Evolutionary conservation across 2,329 filamentous ascomycete species (phyloP).

Genomic region (Alternaria incomplexa): DNA sequence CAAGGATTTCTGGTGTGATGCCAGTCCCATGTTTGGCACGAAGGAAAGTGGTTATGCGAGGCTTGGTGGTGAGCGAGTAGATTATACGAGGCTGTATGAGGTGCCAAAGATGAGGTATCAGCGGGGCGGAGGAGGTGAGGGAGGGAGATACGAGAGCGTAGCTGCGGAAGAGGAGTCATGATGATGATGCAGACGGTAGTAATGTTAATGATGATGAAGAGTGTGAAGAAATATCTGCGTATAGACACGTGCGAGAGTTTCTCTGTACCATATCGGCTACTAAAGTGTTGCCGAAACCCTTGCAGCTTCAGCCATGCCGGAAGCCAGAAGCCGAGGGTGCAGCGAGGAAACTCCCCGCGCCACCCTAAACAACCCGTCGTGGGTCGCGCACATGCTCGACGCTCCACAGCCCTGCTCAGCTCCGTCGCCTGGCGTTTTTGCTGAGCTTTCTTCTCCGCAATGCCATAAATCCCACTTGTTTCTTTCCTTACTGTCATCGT

Average conservation of each 20-base stretch:
- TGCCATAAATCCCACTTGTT: conserved; percentile 11
- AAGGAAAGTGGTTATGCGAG: conserved; percentile 76
- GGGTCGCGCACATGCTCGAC: conserved; percentile 20
- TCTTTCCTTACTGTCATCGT: neutral
- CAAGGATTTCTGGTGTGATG: conserved; percentile 95
- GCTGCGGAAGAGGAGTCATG: conserved; percentile 37
- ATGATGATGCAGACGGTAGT: conserved; percentile 4
- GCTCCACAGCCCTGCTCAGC: conserved; percentile 1
- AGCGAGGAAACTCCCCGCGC: conserved; percentile 28
- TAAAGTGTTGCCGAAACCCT: conserved; percentile 8
- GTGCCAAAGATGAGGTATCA: conserved; percentile 72
- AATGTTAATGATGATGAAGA: conserved; percentile 7
- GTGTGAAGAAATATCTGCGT: neutral
- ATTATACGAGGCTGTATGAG: conserved; percentile 92
- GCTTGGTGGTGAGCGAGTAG: conserved; percentile 78
- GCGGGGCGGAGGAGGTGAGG: conserved; percentile 36
- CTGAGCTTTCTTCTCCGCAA: conserved; percentile 6
- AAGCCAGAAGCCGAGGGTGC: conserved; percentile 23
- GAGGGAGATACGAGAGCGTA: conserved; percentile 67
- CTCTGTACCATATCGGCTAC: neutral
- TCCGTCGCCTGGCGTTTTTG: conserved; percentile 3
- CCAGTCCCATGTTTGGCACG: conserved; percentile 78
- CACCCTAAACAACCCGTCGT: conserved; percentile 18
- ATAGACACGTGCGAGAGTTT: neutral
- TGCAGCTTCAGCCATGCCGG: conserved; percentile 4